phyloP scores from a whole-genome alignment of 192 early-diverging fungal species.

The Linnemannia schmuckeri region DNA sequence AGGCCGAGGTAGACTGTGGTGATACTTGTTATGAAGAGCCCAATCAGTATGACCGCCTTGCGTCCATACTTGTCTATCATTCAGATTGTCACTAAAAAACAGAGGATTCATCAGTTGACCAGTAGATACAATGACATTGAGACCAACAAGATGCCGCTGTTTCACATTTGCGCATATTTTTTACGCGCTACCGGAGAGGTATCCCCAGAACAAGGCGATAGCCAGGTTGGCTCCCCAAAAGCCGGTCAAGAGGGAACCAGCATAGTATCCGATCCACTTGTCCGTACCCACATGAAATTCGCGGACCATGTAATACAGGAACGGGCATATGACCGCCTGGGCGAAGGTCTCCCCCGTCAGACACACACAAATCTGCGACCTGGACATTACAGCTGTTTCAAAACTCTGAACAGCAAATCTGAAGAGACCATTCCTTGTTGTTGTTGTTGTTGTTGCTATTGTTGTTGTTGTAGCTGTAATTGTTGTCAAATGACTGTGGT shows the following conservation, averaged over 20 bases:
- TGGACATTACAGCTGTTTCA: constrained; percentile 27
- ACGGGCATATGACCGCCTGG: constrained; percentile 37
- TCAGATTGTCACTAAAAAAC: not conserved
- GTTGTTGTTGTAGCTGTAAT: not conserved
- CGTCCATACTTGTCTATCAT: constrained; percentile 40
- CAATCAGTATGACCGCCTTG: constrained; percentile 27
- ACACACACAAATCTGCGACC: constrained; percentile 30
- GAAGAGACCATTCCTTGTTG: not conserved
- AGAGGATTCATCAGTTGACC: not conserved
- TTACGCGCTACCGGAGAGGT: constrained; percentile 26
- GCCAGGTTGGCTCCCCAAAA: constrained; percentile 35
- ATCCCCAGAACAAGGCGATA: constrained; percentile 31
- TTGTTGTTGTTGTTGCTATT: not conserved
- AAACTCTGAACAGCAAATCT: not conserved
- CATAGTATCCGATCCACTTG: constrained; percentile 45
- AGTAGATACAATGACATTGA: not conserved
- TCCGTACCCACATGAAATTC: constrained; percentile 37
- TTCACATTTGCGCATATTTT: not conserved
- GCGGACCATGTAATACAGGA: constrained; percentile 41
- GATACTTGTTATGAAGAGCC: constrained; percentile 34
- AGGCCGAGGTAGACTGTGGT: constrained; percentile 30
- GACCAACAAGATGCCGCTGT: not conserved
- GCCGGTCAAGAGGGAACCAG: constrained; percentile 32
- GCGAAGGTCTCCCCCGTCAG: constrained; percentile 31
- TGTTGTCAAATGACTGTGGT: not conserved